Evolutionary conservation across 805 yeast genomes (phyloP).

Genomic region (Candida hispaniensis): DNA sequence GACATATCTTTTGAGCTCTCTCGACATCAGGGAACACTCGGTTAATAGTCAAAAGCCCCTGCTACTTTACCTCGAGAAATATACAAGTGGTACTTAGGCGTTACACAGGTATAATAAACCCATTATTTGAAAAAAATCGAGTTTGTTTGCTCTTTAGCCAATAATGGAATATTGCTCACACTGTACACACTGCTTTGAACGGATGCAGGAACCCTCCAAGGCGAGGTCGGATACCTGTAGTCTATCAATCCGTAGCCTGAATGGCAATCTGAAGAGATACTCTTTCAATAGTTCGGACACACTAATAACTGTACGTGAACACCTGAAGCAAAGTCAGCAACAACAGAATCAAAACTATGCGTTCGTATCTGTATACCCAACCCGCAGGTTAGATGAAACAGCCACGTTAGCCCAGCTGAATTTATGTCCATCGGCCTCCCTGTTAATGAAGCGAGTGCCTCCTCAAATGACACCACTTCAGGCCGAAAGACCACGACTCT

Average conservation of each 20-base stretch:
- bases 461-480: conserved; percentile 14
- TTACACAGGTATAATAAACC: no score
- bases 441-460: conserved; percentile 7
- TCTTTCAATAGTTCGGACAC: conserved; percentile 6
- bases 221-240: conserved; percentile 9
- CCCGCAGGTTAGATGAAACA: conserved; percentile 11
- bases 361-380: conserved; percentile 14
- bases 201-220: not conserved
- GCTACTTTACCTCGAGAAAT: no score
- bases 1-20: no score
- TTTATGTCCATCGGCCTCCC: conserved; percentile 11
- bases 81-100: no score
- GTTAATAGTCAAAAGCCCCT: no score
- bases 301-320: conserved; percentile 13
- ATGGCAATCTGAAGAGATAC: conserved; percentile 10
- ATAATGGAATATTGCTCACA: conserved; percentile 8
- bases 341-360: conserved; percentile 15
- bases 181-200: conserved; percentile 11
- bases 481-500: conserved; percentile 12
- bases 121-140: no score
- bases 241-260: conserved; percentile 11
- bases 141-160: no score
- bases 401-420: conserved; percentile 4
- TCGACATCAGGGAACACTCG: no score
- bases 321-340: conserved; percentile 8